Evolutionary conservation across 2,329 filamentous ascomycete species (phyloP).

Genomic region (Calonectria pteridis): DNA sequence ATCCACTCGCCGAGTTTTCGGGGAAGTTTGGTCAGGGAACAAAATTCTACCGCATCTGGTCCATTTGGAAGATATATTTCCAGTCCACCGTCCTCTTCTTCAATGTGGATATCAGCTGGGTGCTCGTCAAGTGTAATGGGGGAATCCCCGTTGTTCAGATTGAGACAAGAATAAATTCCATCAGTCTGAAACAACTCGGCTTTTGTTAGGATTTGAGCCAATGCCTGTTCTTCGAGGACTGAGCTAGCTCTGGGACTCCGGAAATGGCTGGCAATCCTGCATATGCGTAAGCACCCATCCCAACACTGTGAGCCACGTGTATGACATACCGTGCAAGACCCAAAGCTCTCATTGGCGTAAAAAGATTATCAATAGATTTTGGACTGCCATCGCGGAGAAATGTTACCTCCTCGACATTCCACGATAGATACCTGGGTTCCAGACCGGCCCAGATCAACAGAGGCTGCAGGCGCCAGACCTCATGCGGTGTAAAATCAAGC

Average conservation of each 20-base stretch:
- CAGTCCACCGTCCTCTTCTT: slow-evolving; percentile 28
- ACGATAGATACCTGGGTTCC: slow-evolving; percentile 35
- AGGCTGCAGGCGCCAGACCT: slow-evolving; percentile 38
- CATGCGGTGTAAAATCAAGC: slow-evolving; percentile 37
- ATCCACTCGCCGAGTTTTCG: slow-evolving; percentile 40
- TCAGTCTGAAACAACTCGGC: neutral
- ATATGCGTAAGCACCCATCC: rapidly evolving
- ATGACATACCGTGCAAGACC: slow-evolving; percentile 34
- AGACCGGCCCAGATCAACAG: slow-evolving; percentile 36
- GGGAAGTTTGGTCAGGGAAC: slow-evolving; percentile 32
- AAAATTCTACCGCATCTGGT: slow-evolving; percentile 37
- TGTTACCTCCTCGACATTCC: slow-evolving; percentile 31
- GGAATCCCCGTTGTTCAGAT: neutral
- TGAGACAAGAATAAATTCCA: neutral
- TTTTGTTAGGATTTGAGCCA: slow-evolving; percentile 14
- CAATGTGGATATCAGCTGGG: slow-evolving; percentile 2
- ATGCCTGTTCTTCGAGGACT: slow-evolving; percentile 9
- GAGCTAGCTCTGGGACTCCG: slow-evolving; percentile 31
- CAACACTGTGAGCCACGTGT: neutral
- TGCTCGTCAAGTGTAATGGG: neutral
- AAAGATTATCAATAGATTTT: neutral
- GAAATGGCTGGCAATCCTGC: slow-evolving; percentile 37
- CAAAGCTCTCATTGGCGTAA: slow-evolving; percentile 27
- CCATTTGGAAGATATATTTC: slow-evolving; percentile 30
- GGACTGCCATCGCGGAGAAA: neutral